Percentiles rank a stretch among this genome's conserved stretches.
These are phyloP conservation scores for Neurospora sp. DNA, from an alignment of 495 filamentous ascomycete species.

Conservation along the genomic window DNA sequence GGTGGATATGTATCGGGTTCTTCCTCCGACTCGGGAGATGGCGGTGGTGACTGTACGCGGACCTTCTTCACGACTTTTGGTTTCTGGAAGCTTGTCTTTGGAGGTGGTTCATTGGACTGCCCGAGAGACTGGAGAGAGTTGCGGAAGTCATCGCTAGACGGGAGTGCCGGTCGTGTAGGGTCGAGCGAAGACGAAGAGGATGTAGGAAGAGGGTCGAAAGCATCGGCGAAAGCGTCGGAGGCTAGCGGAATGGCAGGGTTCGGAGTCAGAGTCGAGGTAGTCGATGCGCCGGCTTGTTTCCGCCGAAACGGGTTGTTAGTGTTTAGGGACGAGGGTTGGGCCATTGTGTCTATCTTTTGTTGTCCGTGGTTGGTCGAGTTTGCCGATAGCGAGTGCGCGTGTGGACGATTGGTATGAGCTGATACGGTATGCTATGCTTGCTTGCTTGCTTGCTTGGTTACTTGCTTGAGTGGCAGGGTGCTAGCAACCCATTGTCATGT, in stretches of 20 bases:
- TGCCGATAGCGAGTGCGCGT: not conserved
- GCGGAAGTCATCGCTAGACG: conserved; percentile 21
- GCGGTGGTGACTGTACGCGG: conserved; percentile 46
- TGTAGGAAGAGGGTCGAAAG: conserved; percentile 10
- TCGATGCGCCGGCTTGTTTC: conserved; percentile 18
- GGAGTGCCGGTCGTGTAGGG: conserved; percentile 9
- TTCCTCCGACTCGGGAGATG: conserved; percentile 35
- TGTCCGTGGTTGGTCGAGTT: not conserved
- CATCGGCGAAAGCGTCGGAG: conserved; percentile 1
- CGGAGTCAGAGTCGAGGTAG: not conserved
- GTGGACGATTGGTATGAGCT: not conserved
- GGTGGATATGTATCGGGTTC: conserved; percentile 24
- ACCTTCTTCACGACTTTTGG: conserved; percentile 44
- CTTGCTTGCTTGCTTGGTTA: not conserved
- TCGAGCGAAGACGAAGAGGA: not conserved
- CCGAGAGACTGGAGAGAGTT: conserved; percentile 16
- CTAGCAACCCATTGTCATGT: conserved; percentile 16
- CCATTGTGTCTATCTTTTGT: conserved; percentile 12
- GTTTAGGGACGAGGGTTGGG: conserved; percentile 22
- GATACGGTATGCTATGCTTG: not conserved
- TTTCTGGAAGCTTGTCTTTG: conserved; percentile 33
- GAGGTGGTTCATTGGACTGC: conserved; percentile 21
- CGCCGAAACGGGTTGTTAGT: conserved; percentile 42
- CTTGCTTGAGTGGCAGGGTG: not conserved
- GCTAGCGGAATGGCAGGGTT: conserved; percentile 7